Percentiles rank a stretch among this genome's conserved stretches.
Evolutionary conservation across 305 asterid species (phyloP).

Genomic region (Fraxinus sp.): DNA sequence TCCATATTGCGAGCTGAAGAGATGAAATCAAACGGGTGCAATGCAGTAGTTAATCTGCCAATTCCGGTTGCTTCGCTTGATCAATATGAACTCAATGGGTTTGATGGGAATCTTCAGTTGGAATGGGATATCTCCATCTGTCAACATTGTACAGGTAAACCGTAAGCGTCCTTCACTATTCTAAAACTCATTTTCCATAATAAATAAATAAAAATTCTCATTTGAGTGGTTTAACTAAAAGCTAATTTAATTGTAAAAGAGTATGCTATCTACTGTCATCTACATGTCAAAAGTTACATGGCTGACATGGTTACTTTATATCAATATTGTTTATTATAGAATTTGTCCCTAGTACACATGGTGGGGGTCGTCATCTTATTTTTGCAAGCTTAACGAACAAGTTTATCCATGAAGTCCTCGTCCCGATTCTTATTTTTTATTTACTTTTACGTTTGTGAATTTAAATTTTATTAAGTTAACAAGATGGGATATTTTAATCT

Average conservation of each 20-base stretch:
- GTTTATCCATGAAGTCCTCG: not conserved
- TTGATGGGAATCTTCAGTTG: conserved; percentile 15
- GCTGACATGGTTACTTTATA: not conserved
- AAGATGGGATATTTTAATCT: not conserved
- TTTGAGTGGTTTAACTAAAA: not conserved
- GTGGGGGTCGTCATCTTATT: not conserved
- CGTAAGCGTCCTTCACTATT: not conserved
- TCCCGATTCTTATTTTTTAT: not conserved
- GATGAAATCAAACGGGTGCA: not conserved
- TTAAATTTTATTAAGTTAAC: not conserved
- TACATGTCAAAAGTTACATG: not conserved
- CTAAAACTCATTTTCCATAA: too few species aligned
- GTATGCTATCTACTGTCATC: not conserved
- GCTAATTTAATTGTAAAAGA: not conserved
- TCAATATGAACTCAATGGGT: conserved; percentile 15
- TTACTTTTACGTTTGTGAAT: not conserved
- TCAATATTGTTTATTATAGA: not conserved
- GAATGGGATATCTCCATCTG: conserved; percentile 26
- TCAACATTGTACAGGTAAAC: conserved; percentile 22
- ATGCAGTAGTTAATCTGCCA: not conserved
- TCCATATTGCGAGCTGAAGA: not conserved
- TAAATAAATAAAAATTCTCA: not conserved
- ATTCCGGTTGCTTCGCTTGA: conserved; percentile 15
- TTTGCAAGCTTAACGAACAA: not conserved
- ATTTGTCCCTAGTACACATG: not conserved